Conservation (phyloP, 768 basidiomycete genomes). For the Multifurca ochricompacta region DNA sequence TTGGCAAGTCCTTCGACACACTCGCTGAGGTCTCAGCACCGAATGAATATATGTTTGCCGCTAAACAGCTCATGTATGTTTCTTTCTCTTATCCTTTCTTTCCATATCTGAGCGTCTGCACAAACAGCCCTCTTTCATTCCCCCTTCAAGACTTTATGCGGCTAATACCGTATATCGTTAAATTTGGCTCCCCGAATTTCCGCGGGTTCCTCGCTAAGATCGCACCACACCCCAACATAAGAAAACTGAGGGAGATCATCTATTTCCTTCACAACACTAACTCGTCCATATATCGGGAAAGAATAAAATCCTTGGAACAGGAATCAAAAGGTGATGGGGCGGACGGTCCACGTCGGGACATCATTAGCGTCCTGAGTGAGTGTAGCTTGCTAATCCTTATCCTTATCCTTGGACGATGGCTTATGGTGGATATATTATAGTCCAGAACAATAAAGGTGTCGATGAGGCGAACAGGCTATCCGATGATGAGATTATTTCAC, state of each 20-base stretch:
- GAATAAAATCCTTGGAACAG: neutral
- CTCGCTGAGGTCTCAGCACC: constrained; percentile 13
- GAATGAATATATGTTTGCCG: constrained; percentile 10
- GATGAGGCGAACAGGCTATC: constrained; percentile 21
- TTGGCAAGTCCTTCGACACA: constrained; percentile 24
- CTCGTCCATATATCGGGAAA: constrained; percentile 9
- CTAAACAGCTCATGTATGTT: constrained; percentile 21
- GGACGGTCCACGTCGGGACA: no score
- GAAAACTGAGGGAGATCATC: constrained; percentile 22
- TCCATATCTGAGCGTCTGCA: no score
- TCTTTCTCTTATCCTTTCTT: neutral
- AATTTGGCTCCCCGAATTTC: constrained; percentile 20
- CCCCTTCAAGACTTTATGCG: constrained; percentile 17
- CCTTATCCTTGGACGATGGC: neutral
- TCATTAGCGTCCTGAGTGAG: constrained; percentile 18
- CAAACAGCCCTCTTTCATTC: constrained; percentile 12
- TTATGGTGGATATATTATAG: constrained; percentile 5
- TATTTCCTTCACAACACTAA: constrained; percentile 22
- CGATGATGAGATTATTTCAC: constrained; percentile 26
- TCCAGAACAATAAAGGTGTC: constrained; percentile 22
- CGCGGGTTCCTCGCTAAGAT: constrained; percentile 19
- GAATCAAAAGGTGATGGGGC: neutral
- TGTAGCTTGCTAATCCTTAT: no score
- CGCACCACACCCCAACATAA: constrained; percentile 17
- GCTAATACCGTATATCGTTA: constrained; percentile 14